Conservation (phyloP, 768 basidiomycete genomes). For the Xerocomellus amylosporus region DNA sequence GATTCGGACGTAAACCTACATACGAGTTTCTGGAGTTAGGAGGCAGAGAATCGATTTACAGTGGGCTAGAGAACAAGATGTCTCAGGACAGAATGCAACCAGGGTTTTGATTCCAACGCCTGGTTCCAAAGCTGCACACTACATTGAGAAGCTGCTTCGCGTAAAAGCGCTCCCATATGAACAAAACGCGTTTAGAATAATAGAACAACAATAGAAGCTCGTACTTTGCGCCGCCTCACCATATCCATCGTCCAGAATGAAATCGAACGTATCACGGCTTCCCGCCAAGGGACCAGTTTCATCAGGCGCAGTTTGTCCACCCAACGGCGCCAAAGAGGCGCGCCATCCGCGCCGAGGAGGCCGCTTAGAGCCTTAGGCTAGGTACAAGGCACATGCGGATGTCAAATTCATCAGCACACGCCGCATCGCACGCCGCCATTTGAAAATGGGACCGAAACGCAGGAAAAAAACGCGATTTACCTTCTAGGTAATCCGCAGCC, state of each 20-base stretch:
- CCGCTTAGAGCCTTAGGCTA: slow-evolving; percentile 9
- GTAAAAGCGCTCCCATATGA: not conserved
- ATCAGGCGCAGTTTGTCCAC: not conserved
- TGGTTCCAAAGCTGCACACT: not conserved
- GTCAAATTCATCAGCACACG: slow-evolving; percentile 11
- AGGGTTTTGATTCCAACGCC: not conserved
- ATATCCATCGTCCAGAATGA: not conserved
- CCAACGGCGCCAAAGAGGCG: not conserved
- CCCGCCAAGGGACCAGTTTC: not conserved
- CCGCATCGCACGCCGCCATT: slow-evolving; percentile 4
- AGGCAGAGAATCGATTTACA: not conserved
- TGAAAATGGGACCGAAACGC: slow-evolving; percentile 10
- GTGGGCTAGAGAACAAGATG: not conserved
- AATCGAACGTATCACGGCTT: not conserved
- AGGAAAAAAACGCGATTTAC: slow-evolving; percentile 32
- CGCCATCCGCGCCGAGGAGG: not conserved
- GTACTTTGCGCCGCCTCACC: slow-evolving; percentile 19
- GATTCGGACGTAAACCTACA: not conserved
- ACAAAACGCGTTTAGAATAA: slow-evolving; percentile 3
- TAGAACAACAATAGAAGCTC: slow-evolving; percentile 1
- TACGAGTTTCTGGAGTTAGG: not conserved
- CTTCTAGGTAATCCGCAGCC: slow-evolving; percentile 66
- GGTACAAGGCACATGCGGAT: slow-evolving; percentile 1
- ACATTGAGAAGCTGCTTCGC: not conserved
- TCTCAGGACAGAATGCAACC: too few relatives aligned